Evolutionary conservation across 1,284 basidiomycete genomes (phyloP).

Genomic region (Moniliella sp.): DNA sequence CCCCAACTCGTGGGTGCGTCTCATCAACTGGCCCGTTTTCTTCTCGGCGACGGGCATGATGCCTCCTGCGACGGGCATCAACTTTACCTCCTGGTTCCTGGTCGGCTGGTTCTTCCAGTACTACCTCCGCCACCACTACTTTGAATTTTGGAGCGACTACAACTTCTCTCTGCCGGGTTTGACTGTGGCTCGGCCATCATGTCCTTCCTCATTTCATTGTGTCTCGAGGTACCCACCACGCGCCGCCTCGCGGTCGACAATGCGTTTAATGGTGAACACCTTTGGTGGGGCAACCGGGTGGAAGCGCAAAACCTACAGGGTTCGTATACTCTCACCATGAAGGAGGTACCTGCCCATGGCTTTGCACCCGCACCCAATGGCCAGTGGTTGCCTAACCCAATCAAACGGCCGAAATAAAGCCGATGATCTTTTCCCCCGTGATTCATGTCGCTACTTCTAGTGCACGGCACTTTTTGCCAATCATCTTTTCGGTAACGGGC

Average conservation of each 20-base stretch:
- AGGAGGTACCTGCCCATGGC: not conserved
- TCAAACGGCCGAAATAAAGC: no score
- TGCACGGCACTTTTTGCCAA: no score
- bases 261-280: not conserved
- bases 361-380: conserved; percentile 1
- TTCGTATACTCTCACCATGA: conserved; percentile 3
- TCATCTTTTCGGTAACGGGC: no score
- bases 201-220: conserved; percentile 48
- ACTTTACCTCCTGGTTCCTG: conserved; percentile 73
- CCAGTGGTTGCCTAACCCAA: no score
- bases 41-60: conserved; percentile 58
- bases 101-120: conserved; percentile 81
- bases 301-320: conserved; percentile 34
- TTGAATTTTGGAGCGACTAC: conserved; percentile 60
- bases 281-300: conserved; percentile 81
- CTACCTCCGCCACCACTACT: conserved; percentile 52
- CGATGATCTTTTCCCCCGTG: no score
- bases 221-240: conserved; percentile 25
- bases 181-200: conserved; percentile 49
- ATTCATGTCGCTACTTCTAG: no score
- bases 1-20: conserved; percentile 50
- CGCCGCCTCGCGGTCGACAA: conserved; percentile 1
- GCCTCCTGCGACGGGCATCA: conserved; percentile 76
- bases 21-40: conserved; percentile 61
- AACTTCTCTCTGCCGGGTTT: conserved; percentile 48